Base-by-base conservation (phyloP, 2,329 filamentous ascomycete species). In the Esteya vermicola region DNA sequence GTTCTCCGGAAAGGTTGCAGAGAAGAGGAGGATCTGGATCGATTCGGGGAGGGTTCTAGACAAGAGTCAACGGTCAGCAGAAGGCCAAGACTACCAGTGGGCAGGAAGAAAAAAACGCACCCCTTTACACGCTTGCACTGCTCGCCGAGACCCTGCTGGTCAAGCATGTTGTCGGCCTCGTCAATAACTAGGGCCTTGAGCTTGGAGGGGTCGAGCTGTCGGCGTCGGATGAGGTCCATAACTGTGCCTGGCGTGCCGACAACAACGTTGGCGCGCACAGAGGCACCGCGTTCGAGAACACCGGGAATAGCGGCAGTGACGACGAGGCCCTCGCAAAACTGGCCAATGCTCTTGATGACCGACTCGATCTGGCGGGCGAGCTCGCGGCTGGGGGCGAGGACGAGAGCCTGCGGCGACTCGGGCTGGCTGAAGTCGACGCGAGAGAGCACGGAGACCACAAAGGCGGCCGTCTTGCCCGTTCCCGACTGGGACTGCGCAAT, bases 401-500 rank as follows among this genome's bases (percentile, higher is more conserved):
- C 80, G 32, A 98, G 64, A 13, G 86, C 86, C 63, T 98, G 91
- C 2, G 89, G 88, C 48, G 73, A 68, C 22, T 75, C 63, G 18
- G 78, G 69, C 47, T 73, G 70, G 38, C 55, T 65, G 43, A 88
- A 72, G 54, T 98, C 85, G 54, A 96, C 63, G 47, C 91, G 85
- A 43, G 83, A 83, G 31, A 98, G 72, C 45, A 93, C 82, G 45
- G 93, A 93, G 46, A 94, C 79, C 34, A 91, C 84, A 58, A 98
- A 98, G 19, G 91, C 91, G 18, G 88, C 91, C 0, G 91, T 98
- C 68, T 98, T 98, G 54, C 91, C 91, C 18, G 91, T 98, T 51
- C 91, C 91, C 3, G 91, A 98, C 60, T 98, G 91, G n/a, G 91
- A 98, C 62, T 98, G 91, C 4, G 88, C 91, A 54, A 98, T 89